Conservation (phyloP, 2,329 filamentous ascomycete genomes). For the Talaromyces verruculosus region DNA sequence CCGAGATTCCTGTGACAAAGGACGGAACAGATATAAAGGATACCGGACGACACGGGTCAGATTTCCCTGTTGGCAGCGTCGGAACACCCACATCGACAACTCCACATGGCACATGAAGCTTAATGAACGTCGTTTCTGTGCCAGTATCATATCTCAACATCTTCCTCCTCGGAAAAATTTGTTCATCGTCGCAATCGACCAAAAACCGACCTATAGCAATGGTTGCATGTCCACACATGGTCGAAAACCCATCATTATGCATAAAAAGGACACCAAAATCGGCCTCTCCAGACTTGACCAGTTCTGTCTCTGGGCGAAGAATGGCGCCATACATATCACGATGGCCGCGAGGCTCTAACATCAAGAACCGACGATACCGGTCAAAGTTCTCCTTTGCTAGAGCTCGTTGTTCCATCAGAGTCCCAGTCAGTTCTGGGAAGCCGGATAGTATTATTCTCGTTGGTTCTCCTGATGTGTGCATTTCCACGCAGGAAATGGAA, state of each 20-base stretch:
- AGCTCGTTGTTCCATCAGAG: constrained; percentile 21
- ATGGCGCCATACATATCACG: constrained; percentile 55
- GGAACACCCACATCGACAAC: constrained; percentile 46
- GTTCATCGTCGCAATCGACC: constrained; percentile 42
- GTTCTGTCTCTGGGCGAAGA: constrained; percentile 45
- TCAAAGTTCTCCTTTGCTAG: constrained; percentile 42
- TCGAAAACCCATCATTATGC: constrained; percentile 51
- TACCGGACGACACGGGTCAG: constrained; percentile 23
- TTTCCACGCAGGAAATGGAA: constrained; percentile 35
- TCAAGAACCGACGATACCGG: constrained; percentile 43
- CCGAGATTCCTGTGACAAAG: not conserved
- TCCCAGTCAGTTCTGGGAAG: constrained; percentile 41
- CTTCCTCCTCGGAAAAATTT: constrained; percentile 30
- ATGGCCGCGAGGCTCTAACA: constrained; percentile 53
- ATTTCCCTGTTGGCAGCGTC: constrained; percentile 28
- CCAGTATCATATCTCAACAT: not conserved
- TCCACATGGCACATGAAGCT: constrained; percentile 50
- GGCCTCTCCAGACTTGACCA: constrained; percentile 38
- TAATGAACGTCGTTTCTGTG: constrained; percentile 31
- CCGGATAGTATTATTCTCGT: constrained; percentile 49
- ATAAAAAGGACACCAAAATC: constrained; percentile 41
- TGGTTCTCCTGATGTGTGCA: constrained; percentile 54
- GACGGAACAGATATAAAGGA: constrained; percentile 7
- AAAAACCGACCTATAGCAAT: constrained; percentile 51
- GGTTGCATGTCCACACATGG: constrained; percentile 55